These are phyloP conservation scores for Pseudopithomyces maydicus DNA, from an alignment of 2,329 filamentous ascomycete genomes.

Conservation along the genomic window DNA sequence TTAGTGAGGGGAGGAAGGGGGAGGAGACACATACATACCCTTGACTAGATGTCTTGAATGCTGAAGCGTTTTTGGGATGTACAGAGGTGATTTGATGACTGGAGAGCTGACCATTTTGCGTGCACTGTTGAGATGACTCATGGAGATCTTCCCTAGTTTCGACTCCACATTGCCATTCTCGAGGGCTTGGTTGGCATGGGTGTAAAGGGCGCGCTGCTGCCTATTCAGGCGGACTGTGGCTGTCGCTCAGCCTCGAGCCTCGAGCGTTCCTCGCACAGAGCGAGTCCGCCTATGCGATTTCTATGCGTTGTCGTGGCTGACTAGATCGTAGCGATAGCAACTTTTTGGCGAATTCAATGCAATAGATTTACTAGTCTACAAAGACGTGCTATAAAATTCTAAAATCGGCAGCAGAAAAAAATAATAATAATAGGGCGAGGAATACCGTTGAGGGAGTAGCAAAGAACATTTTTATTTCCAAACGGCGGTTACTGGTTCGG, in stretches of 20 bases:
- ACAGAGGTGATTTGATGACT: neutral
- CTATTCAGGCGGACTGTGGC: neutral
- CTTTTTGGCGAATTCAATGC: too few relatives aligned
- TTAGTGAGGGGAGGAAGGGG: neutral
- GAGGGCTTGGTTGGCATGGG: neutral
- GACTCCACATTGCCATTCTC: neutral
- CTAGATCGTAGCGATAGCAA: too few relatives aligned
- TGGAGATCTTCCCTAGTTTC: neutral
- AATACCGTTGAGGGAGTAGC: too few relatives aligned
- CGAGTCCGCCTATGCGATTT: too few relatives aligned
- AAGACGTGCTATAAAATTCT: too few relatives aligned
- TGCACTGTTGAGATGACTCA: neutral
- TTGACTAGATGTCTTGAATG: neutral
- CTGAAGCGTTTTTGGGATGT: neutral
- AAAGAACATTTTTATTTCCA: too few relatives aligned
- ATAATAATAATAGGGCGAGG: too few relatives aligned
- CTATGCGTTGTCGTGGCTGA: too few relatives aligned
- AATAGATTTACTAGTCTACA: too few relatives aligned
- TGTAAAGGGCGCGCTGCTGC: neutral
- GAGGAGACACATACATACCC: conserved; percentile 6
- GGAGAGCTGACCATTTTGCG: neutral
- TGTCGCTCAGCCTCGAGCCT: neutral
- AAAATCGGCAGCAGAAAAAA: too few relatives aligned
- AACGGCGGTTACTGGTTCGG: too few relatives aligned
- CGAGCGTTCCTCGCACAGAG: too few relatives aligned